Percentiles rank a stretch among this genome's conserved stretches.
These are phyloP conservation scores for Pythium scleroteichum DNA, from an alignment of 352 stramenopile genomes.

Conservation along the genomic window DNA sequence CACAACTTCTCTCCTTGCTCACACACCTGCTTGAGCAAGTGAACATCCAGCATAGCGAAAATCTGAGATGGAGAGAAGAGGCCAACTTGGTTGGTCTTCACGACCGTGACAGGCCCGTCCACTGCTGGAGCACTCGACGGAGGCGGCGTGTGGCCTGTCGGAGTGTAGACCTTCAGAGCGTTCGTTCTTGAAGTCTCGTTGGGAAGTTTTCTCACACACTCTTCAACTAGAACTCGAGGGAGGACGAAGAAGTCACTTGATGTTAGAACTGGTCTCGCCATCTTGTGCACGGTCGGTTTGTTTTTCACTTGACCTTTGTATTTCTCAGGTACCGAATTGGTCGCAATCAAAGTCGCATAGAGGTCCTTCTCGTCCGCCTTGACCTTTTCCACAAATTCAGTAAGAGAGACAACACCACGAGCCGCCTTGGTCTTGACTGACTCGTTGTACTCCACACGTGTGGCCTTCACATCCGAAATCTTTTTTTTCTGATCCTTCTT, in stretches of 20 bases:
- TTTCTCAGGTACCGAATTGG: neutral
- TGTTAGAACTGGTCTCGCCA: neutral
- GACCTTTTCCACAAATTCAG: neutral
- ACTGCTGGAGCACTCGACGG: no score
- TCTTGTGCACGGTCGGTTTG: neutral
- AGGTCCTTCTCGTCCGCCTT: neutral
- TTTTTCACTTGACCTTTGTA: neutral
- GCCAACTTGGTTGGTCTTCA: no score
- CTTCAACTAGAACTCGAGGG: neutral
- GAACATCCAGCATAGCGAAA: no score
- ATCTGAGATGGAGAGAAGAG: no score
- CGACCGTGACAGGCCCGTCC: no score
- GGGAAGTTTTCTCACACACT: neutral
- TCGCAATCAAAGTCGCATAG: neutral
- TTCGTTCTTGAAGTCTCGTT: neutral
- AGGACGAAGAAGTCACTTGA: conserved; percentile 7
- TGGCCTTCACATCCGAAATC: neutral
- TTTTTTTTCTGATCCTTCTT: conserved; percentile 1
- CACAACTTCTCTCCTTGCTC: no score
- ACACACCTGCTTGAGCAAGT: no score
- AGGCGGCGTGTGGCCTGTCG: no score
- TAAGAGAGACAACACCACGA: neutral
- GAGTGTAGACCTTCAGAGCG: no score
- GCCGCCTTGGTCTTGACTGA: neutral
- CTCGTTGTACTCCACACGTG: conserved; percentile 1